These are phyloP conservation scores for Prunus mira DNA, from an alignment of 306 rosid species.

Conservation along the genomic window DNA sequence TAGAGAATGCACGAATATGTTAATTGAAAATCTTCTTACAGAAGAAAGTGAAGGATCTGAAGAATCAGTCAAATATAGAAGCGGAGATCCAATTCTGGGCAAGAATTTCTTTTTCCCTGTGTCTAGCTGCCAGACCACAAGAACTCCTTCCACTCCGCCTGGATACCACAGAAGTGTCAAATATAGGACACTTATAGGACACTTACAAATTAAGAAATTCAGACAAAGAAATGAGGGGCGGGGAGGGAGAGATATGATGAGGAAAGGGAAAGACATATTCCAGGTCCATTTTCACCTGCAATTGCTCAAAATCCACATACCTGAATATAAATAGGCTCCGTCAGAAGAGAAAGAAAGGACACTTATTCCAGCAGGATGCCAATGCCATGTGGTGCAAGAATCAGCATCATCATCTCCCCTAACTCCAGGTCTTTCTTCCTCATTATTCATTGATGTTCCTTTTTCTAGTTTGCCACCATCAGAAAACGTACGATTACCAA, in stretches of 20 bases:
- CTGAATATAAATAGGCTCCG: conserved; percentile 86
- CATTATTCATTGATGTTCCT: conserved; percentile 27
- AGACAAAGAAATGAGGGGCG: neutral
- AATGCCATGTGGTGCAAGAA: conserved; percentile 84
- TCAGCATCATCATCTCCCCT: conserved; percentile 84
- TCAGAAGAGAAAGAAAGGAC: conserved; percentile 75
- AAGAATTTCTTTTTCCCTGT: conserved; percentile 73
- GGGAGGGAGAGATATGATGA: neutral
- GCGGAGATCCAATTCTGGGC: conserved; percentile 93
- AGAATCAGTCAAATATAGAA: conserved; percentile 67
- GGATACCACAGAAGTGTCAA: conserved; percentile 26
- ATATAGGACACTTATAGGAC: neutral
- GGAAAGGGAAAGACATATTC: neutral
- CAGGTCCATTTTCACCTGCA: conserved; percentile 10
- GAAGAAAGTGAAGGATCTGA: conserved; percentile 75
- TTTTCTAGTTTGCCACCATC: conserved; percentile 24
- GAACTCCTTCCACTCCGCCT: conserved; percentile 98
- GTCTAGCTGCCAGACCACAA: conserved; percentile 91
- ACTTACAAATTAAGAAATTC: conserved; percentile 6
- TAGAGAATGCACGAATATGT: neutral
- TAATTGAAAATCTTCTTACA: conserved; percentile 49
- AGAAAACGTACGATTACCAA: conserved; percentile 52
- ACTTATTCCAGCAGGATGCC: conserved; percentile 74
- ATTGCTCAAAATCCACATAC: conserved; percentile 27
- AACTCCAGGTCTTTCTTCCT: conserved; percentile 66